Base-by-base conservation (phyloP, 306 rosid genomes). In the Lotus japonicus region DNA sequence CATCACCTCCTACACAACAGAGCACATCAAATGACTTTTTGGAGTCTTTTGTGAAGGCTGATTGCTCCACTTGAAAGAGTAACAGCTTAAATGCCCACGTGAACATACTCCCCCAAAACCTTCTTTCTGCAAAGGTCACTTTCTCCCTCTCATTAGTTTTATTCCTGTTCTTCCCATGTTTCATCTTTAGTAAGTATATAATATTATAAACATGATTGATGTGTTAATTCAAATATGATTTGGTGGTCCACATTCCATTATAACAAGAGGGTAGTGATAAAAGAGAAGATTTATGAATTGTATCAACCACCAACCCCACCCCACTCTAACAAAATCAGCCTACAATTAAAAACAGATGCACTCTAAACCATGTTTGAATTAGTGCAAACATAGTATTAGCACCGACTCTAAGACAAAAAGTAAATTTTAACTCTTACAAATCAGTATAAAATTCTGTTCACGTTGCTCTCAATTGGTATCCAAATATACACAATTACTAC, bases 271-370 rank as follows among this genome's bases (percentile, higher is more conserved):
- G 21, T 6, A 52, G 55, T 39, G 31, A 56, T 56, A 12, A 48
- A 42, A 48, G 66, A 58, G 58, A 54, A 49, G 67, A 26, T 57
- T 16, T 44, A 68, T 79, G 67, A 75, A 66, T 78, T 50, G 82
- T 33, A 35, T 72, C 80, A 74, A 64, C 84, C 53, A 80, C 82
- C 74, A 33, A 54, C 49, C 43, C 68, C 58, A 45, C 71, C 58
- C 57, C 53, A 35, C 44, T 33, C 72, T 21, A 21, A 21, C 26
- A 21, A 21, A 21, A 21, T 3, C 26, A 21, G 1, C 26, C 26
- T 21, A 1, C 26, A 21, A 21, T 21, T 21, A 21, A 21, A 21
- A 21, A 21, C 26, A 21, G 26, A 21, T 21, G 26, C 26, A 21
- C n/a, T n/a, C n/a, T n/a, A n/a, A n/a, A n/a, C n/a, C n/a, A n/a